Conservation (phyloP, 257 asterid species). For the Salvia hispanica region DNA sequence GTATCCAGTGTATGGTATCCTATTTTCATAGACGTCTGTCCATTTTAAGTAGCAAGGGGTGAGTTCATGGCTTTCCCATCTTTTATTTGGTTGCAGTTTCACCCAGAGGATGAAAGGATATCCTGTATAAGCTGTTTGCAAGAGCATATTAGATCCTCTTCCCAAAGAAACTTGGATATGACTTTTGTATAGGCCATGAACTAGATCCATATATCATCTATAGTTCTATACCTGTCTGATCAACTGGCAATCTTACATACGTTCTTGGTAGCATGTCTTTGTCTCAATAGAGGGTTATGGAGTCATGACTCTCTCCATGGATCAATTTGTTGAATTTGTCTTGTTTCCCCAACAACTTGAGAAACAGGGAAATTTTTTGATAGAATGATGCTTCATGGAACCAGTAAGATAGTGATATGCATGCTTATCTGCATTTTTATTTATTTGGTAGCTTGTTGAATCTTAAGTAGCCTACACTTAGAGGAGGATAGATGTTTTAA, state of each 20-base stretch:
- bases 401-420: slow-evolving; percentile 8
- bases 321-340: neutral
- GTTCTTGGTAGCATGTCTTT: neutral
- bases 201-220: neutral
- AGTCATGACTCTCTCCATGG: slow-evolving; percentile 1
- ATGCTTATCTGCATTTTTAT: neutral
- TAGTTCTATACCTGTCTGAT: neutral
- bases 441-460: slow-evolving; percentile 7
- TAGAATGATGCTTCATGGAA: neutral
- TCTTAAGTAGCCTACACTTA: slow-evolving; percentile 7
- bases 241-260: neutral
- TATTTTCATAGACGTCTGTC: slow-evolving; percentile 4
- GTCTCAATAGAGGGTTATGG: slow-evolving; percentile 2
- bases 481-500: slow-evolving; percentile 9
- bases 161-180: slow-evolving; percentile 2
- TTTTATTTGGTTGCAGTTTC: neutral
- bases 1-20: neutral
- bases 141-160: slow-evolving; percentile 8
- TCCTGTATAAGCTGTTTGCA: slow-evolving; percentile 13
- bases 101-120: neutral
- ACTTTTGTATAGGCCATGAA: neutral
- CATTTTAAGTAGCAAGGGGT: neutral
- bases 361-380: slow-evolving; percentile 11
- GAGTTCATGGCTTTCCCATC: neutral
- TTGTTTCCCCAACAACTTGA: neutral